Percentiles rank a stretch among this genome's conserved stretches.
phyloP scores from a whole-genome alignment of 805 yeast species.

The Wickerhamomyces silvicola region DNA sequence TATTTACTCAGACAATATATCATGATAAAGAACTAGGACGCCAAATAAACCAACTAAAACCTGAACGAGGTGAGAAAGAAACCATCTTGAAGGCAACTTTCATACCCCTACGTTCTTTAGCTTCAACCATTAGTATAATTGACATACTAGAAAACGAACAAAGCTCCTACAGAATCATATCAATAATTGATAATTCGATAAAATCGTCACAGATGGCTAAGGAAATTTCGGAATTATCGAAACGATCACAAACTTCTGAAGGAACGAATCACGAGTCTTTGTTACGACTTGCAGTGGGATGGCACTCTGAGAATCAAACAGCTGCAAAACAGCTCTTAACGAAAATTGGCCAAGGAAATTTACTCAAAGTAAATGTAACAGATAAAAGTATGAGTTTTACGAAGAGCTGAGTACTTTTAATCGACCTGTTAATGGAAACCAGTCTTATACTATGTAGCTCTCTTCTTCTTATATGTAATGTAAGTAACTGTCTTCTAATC shows the following conservation, averaged over 20 bases:
- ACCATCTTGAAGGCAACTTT: slow-evolving; percentile 7
- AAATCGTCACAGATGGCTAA: slow-evolving; percentile 4
- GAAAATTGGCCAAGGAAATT: slow-evolving; percentile 9
- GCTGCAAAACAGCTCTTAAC: slow-evolving; percentile 5
- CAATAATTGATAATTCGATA: slow-evolving; percentile 7
- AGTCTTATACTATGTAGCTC: too few species aligned
- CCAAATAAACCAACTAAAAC: slow-evolving; percentile 8
- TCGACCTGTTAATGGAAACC: too few species aligned
- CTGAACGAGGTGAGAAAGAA: slow-evolving; percentile 3
- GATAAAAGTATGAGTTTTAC: too few species aligned
- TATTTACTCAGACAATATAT: too few species aligned
- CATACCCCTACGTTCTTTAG: slow-evolving; percentile 11
- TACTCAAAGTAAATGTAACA: too few species aligned
- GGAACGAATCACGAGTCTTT: slow-evolving; percentile 12
- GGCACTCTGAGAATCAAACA: slow-evolving; percentile 2
- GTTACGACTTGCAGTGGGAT: slow-evolving; percentile 7
- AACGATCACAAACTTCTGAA: not conserved
- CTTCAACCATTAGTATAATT: slow-evolving; percentile 5
- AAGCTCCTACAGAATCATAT: slow-evolving; percentile 3
- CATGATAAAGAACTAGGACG: slow-evolving; percentile 7
- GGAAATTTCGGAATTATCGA: slow-evolving; percentile 5
- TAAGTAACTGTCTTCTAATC: too few species aligned
- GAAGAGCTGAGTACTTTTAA: too few species aligned
- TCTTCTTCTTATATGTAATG: too few species aligned
- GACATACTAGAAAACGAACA: slow-evolving; percentile 4